These are phyloP conservation scores for Ramicandelaber brevisporus DNA, from an alignment of 192 early-diverging fungal genomes.

Conservation along the genomic window DNA sequence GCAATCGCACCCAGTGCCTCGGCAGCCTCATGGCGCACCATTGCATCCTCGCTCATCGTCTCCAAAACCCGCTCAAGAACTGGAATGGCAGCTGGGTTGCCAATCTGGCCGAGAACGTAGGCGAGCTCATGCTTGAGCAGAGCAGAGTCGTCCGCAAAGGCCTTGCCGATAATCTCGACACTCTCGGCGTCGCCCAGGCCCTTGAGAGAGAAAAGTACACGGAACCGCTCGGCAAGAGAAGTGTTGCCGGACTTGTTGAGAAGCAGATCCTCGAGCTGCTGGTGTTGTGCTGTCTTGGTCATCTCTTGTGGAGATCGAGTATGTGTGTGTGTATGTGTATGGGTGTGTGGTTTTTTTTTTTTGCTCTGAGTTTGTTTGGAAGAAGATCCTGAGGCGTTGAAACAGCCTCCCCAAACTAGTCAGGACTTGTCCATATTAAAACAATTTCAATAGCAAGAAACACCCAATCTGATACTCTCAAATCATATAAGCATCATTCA, in stretches of 20 bases:
- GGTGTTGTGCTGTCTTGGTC: conserved; percentile 15
- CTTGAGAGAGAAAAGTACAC: conserved; percentile 84
- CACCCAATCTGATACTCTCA: too few species aligned
- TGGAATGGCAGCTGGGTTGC: conserved; percentile 47
- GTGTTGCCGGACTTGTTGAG: conserved; percentile 27
- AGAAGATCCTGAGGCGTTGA: too few species aligned
- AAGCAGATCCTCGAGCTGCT: conserved; percentile 31
- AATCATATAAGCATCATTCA: too few species aligned
- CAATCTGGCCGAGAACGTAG: conserved; percentile 91
- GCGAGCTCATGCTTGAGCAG: conserved; percentile 90
- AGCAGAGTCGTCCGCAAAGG: conserved; percentile 44
- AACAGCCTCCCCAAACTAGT: too few species aligned
- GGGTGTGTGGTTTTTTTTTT: too few species aligned
- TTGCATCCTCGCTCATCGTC: conserved; percentile 45
- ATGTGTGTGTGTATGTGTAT: too few species aligned
- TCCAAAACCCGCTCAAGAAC: conserved; percentile 38
- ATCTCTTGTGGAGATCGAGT: too few species aligned
- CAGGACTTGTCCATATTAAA: too few species aligned
- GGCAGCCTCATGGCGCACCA: conserved; percentile 96
- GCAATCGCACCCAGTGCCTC: conserved; percentile 91
- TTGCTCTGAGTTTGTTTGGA: too few species aligned
- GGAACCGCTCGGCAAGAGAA: conserved; percentile 66
- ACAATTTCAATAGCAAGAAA: too few species aligned
- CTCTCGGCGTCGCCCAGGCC: conserved; percentile 37
- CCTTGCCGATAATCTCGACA: conserved; percentile 63